A percentile compares a stretch with the other conserved stretches of the same genome.
These are phyloP conservation scores for Quercus bicolor DNA, from an alignment of 306 rosid genomes.

Conservation along the genomic window DNA sequence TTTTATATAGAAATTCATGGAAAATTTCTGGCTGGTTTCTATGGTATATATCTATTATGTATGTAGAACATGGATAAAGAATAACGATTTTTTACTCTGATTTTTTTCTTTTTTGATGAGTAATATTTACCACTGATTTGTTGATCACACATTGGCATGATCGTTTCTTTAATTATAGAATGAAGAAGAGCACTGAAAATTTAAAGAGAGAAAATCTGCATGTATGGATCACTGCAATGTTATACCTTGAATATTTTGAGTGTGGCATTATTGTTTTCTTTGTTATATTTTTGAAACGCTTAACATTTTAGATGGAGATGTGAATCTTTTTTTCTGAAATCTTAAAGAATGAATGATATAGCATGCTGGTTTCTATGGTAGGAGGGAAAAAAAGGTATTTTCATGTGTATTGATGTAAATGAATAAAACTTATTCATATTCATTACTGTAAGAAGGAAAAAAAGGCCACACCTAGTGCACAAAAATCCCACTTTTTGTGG, in stretches of 20 bases:
- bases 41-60: neutral
- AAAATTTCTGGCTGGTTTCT: too few species aligned
- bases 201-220: neutral
- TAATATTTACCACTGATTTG: neutral
- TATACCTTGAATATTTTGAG: neutral
- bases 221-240: neutral
- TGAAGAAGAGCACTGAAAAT: neutral
- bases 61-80: neutral
- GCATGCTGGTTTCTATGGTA: neutral
- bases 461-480: too few species aligned
- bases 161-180: neutral
- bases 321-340: neutral
- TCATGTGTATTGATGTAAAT: neutral
- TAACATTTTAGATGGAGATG: neutral
- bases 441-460: neutral
- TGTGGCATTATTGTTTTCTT: neutral
- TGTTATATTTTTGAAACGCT: neutral
- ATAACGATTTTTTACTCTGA: neutral
- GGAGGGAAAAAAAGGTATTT: neutral
- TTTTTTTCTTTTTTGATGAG: too few species aligned
- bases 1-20: neutral
- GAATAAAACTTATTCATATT: neutral
- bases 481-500: rapidly evolving
- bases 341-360: too few species aligned
- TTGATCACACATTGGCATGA: neutral